Conservation (phyloP, 1,284 basidiomycete species). For the Microbotryum saponariae region DNA sequence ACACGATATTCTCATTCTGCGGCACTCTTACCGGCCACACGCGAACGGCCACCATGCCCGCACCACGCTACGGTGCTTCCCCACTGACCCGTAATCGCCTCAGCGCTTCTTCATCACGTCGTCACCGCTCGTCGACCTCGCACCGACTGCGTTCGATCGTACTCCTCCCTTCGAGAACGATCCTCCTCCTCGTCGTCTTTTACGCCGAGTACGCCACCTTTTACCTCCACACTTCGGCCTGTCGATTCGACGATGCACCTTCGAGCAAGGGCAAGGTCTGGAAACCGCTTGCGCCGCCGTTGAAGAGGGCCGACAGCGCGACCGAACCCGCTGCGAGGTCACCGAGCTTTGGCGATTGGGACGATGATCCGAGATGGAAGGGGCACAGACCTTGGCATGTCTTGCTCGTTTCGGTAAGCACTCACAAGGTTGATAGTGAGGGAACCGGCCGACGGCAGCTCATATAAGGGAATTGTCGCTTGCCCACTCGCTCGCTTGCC, state of each 20-base stretch:
- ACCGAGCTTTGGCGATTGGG: neutral
- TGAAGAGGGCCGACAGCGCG: no score
- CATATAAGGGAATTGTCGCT: neutral
- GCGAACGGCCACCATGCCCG: no score
- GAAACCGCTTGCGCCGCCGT: neutral
- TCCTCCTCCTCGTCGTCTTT: conserved; percentile 21
- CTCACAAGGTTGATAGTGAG: neutral
- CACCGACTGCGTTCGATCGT: neutral
- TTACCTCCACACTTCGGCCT: conserved; percentile 3
- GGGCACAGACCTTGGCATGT: conserved; percentile 51
- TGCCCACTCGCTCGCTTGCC: no score
- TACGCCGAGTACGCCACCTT: conserved; percentile 18
- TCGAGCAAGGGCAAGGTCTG: conserved; percentile 6
- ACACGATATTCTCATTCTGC: no score
- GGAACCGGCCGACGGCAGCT: neutral
- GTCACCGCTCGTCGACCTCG: conserved; percentile 2
- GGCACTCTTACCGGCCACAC: no score
- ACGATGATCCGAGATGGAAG: neutral
- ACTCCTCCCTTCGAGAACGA: conserved; percentile 1
- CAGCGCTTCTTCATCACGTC: conserved; percentile 1
- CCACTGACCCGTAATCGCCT: conserved; percentile 2
- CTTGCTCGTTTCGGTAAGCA: conserved; percentile 49
- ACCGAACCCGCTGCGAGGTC: no score
- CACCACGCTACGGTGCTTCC: neutral
- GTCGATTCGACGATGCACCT: conserved; percentile 15